Base-by-base conservation (phyloP, 371 early-diverging fungal species). In the Funneliformis caledonium region DNA sequence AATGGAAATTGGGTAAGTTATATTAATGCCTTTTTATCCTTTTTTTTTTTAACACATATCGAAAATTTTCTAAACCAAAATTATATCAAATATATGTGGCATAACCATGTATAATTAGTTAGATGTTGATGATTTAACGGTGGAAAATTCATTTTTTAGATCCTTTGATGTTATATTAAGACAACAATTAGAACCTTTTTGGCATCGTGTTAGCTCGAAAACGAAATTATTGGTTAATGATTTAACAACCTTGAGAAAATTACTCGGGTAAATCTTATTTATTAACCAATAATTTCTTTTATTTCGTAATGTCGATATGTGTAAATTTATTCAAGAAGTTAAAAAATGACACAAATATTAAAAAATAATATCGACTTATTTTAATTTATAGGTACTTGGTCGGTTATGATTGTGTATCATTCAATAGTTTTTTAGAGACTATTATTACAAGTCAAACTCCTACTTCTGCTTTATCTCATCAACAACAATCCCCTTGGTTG, bases 371-470 rank as follows among this genome's bases (percentile, higher is more conserved):
- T 42, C 10, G 37, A 10, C 59, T 60, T 14, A 43, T 67, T 48
- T 12, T 73, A 5, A 16, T 64, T 62, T 37, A 61, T 78, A 88
- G 89, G 4, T 95, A 94, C 76, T 84, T 98, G 59, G 90, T 93
- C 1, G 84, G 88, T 0, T 97, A 97, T 83, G 98, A 98, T 86
- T 91, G 94, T 62, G 96, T 98, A 4, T 91, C 96, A 11, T 96
- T 97, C 83, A 89, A 95, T 80, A 90, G 89, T 45, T 95, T 93
- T 77, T 85, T 98, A 22, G 97, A 98, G 75, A 92, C 95, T 0
- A 87, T 97, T 22, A 82, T 96, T 48, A 88, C 93, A 22, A 86
- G 91, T 4, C 87, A 87, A 47, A 83, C 84, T 45, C 84, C 87
- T 6, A 72, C 80, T 7, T 85, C 86, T 31, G 87, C 85, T 0